A percentile compares a stretch with the other conserved stretches of the same genome.
Conservation (phyloP, 129 eudicot species). For the Chrysanthemum seticuspe region DNA sequence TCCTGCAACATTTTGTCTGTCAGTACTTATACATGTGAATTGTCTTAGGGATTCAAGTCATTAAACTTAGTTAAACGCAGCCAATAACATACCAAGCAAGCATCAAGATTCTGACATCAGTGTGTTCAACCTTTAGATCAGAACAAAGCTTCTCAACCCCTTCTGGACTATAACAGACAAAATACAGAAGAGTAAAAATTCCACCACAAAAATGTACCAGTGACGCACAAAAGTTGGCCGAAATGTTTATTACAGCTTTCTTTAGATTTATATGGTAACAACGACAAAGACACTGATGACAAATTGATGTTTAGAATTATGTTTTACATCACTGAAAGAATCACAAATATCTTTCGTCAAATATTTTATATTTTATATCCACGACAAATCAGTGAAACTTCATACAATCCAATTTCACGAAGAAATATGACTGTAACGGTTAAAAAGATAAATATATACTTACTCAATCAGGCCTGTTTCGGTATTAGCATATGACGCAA, state of each 20-base stretch:
- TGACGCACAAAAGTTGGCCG: neutral
- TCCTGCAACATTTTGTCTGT: slow-evolving; percentile 47
- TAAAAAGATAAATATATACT: slow-evolving; percentile 29
- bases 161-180: slow-evolving; percentile 62
- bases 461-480: slow-evolving; percentile 59
- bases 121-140: slow-evolving; percentile 64
- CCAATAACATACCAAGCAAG: slow-evolving; percentile 73
- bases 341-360: too few species aligned
- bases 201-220: too few species aligned
- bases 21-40: slow-evolving; percentile 5
- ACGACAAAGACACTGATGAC: neutral
- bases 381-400: too few species aligned
- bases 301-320: too few species aligned
- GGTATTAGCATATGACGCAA: slow-evolving; percentile 53
- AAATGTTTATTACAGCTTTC: neutral
- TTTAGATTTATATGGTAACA: neutral
- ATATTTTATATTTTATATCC: too few species aligned
- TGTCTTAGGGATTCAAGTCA: neutral
- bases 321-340: too few species aligned
- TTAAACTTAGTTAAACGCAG: neutral
- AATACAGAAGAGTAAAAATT: neutral
- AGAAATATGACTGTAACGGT: neutral
- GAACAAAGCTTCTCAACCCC: slow-evolving; percentile 84
- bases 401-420: too few species aligned
- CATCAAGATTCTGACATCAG: slow-evolving; percentile 79